Percentiles rank a stretch among this genome's conserved stretches.
These are phyloP conservation scores for Acacia confusa DNA, from an alignment of 306 rosid genomes.

Conservation along the genomic window DNA sequence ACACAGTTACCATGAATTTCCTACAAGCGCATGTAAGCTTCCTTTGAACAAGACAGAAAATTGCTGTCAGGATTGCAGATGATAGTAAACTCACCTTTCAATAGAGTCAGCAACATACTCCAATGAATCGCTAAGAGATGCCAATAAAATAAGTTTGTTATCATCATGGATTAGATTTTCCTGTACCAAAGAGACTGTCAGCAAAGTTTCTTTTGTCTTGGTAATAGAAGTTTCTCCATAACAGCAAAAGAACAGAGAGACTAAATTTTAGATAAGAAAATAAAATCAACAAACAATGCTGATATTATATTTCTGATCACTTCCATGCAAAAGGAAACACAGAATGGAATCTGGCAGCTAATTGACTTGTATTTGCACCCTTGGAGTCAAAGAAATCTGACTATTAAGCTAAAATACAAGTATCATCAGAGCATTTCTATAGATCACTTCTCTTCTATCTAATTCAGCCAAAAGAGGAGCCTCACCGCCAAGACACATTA, in stretches of 20 bases:
- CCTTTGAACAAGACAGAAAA: constrained; percentile 26
- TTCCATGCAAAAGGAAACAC: neutral
- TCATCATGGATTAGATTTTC: constrained; percentile 96
- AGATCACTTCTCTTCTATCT: neutral
- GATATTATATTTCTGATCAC: neutral
- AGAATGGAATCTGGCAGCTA: neutral
- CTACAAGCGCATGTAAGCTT: constrained; percentile 3
- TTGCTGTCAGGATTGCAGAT: constrained; percentile 15
- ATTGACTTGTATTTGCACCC: neutral
- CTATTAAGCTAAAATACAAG: neutral
- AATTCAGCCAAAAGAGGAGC: neutral
- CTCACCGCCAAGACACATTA: neutral
- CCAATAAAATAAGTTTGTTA: constrained; percentile 90
- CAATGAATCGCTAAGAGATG: constrained; percentile 97
- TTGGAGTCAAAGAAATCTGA: neutral
- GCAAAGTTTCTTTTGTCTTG: constrained; percentile 1
- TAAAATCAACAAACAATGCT: constrained; percentile 17
- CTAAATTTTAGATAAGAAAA: neutral
- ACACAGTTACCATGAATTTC: constrained; percentile 6
- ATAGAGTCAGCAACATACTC: constrained; percentile 96
- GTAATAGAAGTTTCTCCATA: neutral
- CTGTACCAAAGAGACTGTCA: constrained; percentile 46
- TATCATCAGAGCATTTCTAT: neutral
- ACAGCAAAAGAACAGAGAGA: neutral
- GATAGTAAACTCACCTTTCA: constrained; percentile 71